A percentile compares a stretch with the other conserved stretches of the same genome.
Evolutionary conservation across 225 moss, liverwort and hornwort species (phyloP).

Genomic region (Polytrichum commune): DNA sequence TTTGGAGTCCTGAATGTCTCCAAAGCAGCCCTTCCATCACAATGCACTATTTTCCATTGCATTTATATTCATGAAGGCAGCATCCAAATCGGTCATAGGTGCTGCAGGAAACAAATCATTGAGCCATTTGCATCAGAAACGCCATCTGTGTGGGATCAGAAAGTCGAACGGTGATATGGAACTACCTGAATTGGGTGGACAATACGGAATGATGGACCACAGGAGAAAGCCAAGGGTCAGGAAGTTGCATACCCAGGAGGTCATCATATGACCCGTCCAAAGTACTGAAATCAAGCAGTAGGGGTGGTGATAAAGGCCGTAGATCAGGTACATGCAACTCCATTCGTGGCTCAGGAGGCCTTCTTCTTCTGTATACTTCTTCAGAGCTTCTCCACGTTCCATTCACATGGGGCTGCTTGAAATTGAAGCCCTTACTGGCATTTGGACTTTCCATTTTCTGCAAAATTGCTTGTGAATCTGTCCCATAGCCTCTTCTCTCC

Average conservation of each 20-base stretch:
- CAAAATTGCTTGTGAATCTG: constrained; percentile 20
- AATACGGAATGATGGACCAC: too few species aligned
- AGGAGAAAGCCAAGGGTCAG: not conserved
- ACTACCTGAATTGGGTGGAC: too few species aligned
- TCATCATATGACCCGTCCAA: constrained; percentile 60
- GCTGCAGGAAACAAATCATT: constrained; percentile 30
- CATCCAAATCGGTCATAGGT: constrained; percentile 56
- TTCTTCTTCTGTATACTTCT: constrained; percentile 28
- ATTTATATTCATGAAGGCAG: constrained; percentile 50
- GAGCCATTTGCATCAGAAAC: constrained; percentile 2
- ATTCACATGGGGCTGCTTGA: constrained; percentile 31
- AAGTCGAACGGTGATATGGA: too few species aligned
- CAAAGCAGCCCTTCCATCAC: constrained; percentile 14
- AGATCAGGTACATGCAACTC: constrained; percentile 53
- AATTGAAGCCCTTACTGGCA: constrained; percentile 30
- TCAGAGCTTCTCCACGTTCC: constrained; percentile 35
- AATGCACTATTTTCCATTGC: constrained; percentile 35
- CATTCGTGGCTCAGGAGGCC: constrained; percentile 38
- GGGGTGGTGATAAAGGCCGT: constrained; percentile 52
- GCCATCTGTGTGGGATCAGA: too few species aligned
- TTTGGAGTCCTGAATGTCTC: constrained; percentile 1
- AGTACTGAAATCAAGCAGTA: constrained; percentile 47
- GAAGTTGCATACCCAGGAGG: constrained; percentile 47
- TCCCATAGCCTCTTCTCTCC: constrained; percentile 18
- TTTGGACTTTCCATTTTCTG: constrained; percentile 28